Evolutionary conservation across 2,329 filamentous ascomycete species (phyloP).

Genomic region (Sporothrix sp.): DNA sequence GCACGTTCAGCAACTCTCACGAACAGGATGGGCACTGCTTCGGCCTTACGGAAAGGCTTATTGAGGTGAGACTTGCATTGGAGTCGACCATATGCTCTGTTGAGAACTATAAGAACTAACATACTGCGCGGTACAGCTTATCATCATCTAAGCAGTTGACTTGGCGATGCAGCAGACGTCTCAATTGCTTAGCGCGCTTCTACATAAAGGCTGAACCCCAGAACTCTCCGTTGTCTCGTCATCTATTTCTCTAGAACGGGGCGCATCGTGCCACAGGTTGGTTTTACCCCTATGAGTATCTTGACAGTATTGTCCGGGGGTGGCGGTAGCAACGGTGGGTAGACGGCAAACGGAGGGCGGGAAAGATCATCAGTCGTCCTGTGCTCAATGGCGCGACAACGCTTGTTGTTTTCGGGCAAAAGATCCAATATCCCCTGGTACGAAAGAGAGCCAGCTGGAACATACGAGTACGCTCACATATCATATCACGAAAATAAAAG

Average conservation of each 20-base stretch:
- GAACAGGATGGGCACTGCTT: constrained; percentile 44
- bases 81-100: background rate
- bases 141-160: constrained; percentile 9
- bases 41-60: constrained; percentile 48
- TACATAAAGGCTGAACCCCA: background rate
- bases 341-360: background rate
- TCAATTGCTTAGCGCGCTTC: background rate
- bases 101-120: background rate
- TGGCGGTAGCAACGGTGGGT: constrained; percentile 6
- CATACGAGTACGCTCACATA: background rate
- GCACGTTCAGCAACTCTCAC: constrained; percentile 39
- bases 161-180: background rate
- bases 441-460: too few relatives aligned
- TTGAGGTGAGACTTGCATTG: constrained; percentile 36
- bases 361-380: too few relatives aligned
- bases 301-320: constrained; percentile 4
- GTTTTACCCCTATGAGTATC: background rate
- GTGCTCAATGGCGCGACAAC: too few relatives aligned
- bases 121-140: constrained; percentile 9
- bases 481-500: background rate
- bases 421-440: too few relatives aligned
- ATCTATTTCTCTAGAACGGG: too few relatives aligned
- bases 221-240: too few relatives aligned
- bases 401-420: too few relatives aligned
- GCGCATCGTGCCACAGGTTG: too few relatives aligned